Evolutionary conservation across 2,329 filamentous ascomycete species (phyloP).

Genomic region (Ophiostoma australiae): DNA sequence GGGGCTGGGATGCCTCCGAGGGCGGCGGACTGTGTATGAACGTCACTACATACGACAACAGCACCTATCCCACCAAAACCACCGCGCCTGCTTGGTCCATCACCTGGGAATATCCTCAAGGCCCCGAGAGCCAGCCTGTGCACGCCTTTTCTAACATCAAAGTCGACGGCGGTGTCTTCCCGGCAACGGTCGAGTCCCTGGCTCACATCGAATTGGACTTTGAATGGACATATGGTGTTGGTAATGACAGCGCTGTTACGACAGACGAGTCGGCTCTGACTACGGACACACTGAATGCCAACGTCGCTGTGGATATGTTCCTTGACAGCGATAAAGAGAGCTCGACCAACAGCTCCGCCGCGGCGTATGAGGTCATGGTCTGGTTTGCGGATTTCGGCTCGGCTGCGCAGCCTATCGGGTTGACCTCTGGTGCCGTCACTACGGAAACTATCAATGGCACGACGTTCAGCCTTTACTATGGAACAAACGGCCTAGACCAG

Average conservation of each 20-base stretch:
- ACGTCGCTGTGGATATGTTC: slow-evolving; percentile 58
- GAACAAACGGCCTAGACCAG: slow-evolving; percentile 40
- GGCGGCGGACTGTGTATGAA: slow-evolving; percentile 48
- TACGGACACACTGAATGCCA: slow-evolving; percentile 43
- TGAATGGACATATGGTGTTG: slow-evolving; percentile 47
- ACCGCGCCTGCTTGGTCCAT: slow-evolving; percentile 47
- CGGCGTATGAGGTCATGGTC: slow-evolving; percentile 38
- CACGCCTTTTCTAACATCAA: slow-evolving; percentile 53
- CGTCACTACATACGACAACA: slow-evolving; percentile 48
- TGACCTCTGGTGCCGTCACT: slow-evolving; percentile 32
- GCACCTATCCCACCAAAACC: slow-evolving; percentile 44
- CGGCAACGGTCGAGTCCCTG: slow-evolving; percentile 39
- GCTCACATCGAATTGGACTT: slow-evolving; percentile 42
- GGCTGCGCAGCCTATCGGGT: slow-evolving; percentile 36
- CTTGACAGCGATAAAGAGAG: slow-evolving; percentile 43
- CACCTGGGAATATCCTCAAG: slow-evolving; percentile 50
- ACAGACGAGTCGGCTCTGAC: slow-evolving; percentile 37
- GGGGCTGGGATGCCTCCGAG: slow-evolving; percentile 41
- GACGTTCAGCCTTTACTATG: slow-evolving; percentile 42
- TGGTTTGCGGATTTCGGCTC: slow-evolving; percentile 25
- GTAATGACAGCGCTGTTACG: slow-evolving; percentile 38
- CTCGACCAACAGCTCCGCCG: slow-evolving; percentile 39
- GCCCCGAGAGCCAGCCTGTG: slow-evolving; percentile 42
- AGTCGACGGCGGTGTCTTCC: slow-evolving; percentile 42
- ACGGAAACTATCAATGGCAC: slow-evolving; percentile 40